These are phyloP conservation scores for Dictyostelium capitatum DNA, from an alignment of 78 protist genomes.

Conservation along the genomic window DNA sequence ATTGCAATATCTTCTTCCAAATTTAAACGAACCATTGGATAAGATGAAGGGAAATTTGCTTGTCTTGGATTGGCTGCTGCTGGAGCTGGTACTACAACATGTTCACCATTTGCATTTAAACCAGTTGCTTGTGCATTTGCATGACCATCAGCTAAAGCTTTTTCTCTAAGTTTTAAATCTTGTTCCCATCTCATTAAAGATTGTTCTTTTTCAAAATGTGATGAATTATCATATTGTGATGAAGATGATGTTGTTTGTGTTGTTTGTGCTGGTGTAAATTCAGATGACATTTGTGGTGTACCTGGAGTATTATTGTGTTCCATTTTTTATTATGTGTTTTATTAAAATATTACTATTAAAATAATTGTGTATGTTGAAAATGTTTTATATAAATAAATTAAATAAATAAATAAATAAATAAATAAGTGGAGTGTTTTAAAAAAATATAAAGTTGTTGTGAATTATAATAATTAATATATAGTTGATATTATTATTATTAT, in stretches of 20 bases:
- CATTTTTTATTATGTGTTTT: background rate
- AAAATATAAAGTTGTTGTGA: background rate
- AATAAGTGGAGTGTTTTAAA: background rate
- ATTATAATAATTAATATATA: background rate
- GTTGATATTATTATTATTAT: background rate
- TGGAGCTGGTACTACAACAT: conserved; percentile 7
- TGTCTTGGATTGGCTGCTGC: background rate
- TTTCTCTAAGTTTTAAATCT: conserved; percentile 32
- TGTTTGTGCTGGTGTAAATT: conserved; percentile 13
- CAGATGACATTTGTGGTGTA: conserved; percentile 38
- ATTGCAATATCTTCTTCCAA: conserved; percentile 33
- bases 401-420: conserved; percentile 19
- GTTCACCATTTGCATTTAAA: background rate
- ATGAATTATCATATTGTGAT: background rate
- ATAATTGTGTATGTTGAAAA: background rate
- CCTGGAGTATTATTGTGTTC: conserved; percentile 24
- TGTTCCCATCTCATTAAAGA: conserved; percentile 43
- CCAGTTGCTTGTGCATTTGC: background rate
- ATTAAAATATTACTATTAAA: background rate
- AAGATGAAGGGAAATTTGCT: conserved; percentile 32
- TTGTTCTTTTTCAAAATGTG: conserved; percentile 41
- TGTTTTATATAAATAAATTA: background rate
- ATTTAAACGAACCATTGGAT: conserved; percentile 26
- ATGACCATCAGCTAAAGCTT: background rate
- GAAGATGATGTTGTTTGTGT: background rate